Evolutionary conservation across 441 rosid species (phyloP).

Genomic region (Pelargonium cotyledonis): DNA sequence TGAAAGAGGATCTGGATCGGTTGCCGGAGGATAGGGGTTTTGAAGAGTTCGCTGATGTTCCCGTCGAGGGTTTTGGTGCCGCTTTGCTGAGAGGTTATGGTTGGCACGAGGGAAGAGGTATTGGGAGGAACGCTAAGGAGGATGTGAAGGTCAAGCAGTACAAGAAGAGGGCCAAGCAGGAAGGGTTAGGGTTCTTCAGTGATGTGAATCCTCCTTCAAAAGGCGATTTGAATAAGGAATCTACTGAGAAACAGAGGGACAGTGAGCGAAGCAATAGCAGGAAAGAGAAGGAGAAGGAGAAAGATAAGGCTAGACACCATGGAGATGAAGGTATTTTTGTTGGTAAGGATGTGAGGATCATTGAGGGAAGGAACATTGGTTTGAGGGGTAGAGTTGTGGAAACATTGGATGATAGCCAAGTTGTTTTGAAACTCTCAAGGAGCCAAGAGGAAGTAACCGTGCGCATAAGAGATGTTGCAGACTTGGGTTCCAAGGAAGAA

Average conservation of each 20-base stretch:
- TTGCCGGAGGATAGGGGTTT: conserved; percentile 59
- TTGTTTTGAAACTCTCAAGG: conserved; percentile 43
- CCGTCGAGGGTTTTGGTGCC: conserved; percentile 70
- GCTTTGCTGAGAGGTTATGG: conserved; percentile 78
- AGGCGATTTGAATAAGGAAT: conserved; percentile 15
- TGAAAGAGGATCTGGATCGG: conserved; percentile 41
- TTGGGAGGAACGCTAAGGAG: conserved; percentile 60
- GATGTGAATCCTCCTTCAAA: background rate
- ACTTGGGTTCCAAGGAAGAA: conserved; percentile 62
- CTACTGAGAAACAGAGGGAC: conserved; percentile 6
- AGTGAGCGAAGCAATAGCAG: conserved; percentile 11
- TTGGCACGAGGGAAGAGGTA: conserved; percentile 71
- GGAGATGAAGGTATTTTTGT: conserved; percentile 30
- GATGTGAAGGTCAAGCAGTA: conserved; percentile 52
- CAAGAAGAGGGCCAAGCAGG: conserved; percentile 36
- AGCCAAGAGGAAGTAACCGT: conserved; percentile 37
- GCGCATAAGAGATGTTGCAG: conserved; percentile 42
- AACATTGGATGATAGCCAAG: conserved; percentile 20
- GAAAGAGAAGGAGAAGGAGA: conserved; percentile 13
- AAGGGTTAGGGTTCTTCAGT: conserved; percentile 52
- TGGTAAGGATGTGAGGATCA: conserved; percentile 58
- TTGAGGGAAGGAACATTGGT: conserved; percentile 51
- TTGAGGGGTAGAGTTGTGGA: conserved; percentile 47
- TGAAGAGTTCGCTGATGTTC: conserved; percentile 54
- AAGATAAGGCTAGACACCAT: conserved; percentile 16